These are phyloP conservation scores for Aspergillus ostianus DNA, from an alignment of 495 filamentous ascomycete genomes.

Conservation along the genomic window DNA sequence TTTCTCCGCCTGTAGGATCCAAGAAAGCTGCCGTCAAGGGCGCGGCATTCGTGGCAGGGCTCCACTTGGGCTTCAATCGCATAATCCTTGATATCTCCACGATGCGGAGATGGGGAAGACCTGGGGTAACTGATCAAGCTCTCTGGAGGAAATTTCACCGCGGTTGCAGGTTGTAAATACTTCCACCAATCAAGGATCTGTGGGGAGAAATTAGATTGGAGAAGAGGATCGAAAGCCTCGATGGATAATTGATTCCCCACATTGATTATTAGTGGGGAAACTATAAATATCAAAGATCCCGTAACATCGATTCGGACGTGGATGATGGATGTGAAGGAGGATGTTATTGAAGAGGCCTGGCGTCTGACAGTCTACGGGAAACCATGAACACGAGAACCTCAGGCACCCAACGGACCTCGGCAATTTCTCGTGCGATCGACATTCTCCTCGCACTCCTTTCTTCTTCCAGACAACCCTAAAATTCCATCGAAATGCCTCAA, in stretches of 20 bases:
- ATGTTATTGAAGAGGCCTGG: too few relatives aligned
- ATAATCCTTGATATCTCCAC: background rate
- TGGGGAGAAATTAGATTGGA: background rate
- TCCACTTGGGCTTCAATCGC: background rate
- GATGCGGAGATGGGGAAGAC: slow-evolving; percentile 1
- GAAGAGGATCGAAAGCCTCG: background rate
- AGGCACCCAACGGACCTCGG: background rate
- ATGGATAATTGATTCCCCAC: background rate
- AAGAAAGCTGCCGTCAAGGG: background rate
- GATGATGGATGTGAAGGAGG: background rate
- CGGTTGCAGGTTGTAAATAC: background rate
- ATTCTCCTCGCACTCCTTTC: too few relatives aligned
- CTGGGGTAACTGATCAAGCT: background rate
- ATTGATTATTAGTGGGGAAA: background rate
- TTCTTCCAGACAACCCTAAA: too few relatives aligned
- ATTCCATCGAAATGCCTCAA: too few relatives aligned
- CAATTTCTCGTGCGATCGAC: background rate
- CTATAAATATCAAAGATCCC: background rate
- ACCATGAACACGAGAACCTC: background rate
- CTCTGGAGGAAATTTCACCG: slow-evolving; percentile 15
- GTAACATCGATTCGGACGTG: background rate
- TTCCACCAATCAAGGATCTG: slow-evolving; percentile 11
- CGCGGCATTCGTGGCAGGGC: background rate
- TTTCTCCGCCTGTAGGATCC: slow-evolving; percentile 37
- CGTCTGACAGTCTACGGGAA: too few relatives aligned